Base-by-base conservation (phyloP, 2,329 filamentous ascomycete species). In the Ilyonectria sp. region DNA sequence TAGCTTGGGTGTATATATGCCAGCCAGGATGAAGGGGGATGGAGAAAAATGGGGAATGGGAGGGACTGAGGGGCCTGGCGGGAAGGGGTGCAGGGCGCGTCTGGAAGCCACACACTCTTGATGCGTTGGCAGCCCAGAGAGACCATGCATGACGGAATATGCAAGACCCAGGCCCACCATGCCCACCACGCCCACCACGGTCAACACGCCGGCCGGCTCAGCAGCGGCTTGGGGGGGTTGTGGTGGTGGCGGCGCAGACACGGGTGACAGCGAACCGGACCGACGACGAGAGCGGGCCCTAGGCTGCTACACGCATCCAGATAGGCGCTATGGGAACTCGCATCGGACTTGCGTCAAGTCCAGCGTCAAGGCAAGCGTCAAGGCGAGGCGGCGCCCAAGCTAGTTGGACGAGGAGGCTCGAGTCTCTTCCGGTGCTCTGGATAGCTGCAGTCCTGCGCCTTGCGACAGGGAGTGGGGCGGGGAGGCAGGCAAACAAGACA, bases 141-240 rank as follows among this genome's bases (percentile, higher is more conserved):
- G 37, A 26, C 66, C 86, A 87, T 88, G 86, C 86, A 88, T 87
- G 85, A 87, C 85, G 85, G 85, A 84, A 86, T 83, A 85, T 87
- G 86, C 86, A 87, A 78, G 81, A 75, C 72, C 54, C 49, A 58
- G 71, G 70, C 67, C 73, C 72, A 73, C 74, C 54, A 19, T 46
- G 52, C 55, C 66, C 67, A 65, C 55, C 56, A 55, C 46, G 63
- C 66, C 72, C 69, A 71, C 68, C 66, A 69, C 72, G 62, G 63
- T 60, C 72, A 72, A 67, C 66, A 71, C 65, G 57, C 26, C 26
- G 46, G 61, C 67, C 61, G 61, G 53, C 52, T 61, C 62, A 68
- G 65, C 62, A 60, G 57, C 58, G 56, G 33, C 63, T 57, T 60
- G 63, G 54, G 35, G 50, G 58, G 21, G 50, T 23, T 15, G 58